Evolutionary conservation across 768 basidiomycete genomes (phyloP).

Genomic region (Auricularia sp.): DNA sequence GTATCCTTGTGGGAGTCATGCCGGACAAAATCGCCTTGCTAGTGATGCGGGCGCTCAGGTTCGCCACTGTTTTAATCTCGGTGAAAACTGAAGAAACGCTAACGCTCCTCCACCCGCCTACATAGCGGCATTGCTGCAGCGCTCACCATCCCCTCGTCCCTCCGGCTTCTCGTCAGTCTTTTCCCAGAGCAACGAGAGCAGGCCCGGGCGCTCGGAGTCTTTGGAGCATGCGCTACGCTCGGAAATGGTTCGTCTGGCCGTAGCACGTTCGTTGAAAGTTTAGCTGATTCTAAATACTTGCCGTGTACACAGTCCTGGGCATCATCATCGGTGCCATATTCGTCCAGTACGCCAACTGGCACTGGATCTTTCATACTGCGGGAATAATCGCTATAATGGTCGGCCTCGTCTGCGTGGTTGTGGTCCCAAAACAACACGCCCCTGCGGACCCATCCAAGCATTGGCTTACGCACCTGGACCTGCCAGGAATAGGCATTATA

Average conservation of each 20-base stretch:
- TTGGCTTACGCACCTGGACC: conserved; percentile 24
- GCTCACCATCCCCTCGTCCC: conserved; percentile 40
- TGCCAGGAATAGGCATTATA: conserved; percentile 27
- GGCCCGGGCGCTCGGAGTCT: conserved; percentile 36
- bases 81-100: not conserved
- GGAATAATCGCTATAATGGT: conserved; percentile 29
- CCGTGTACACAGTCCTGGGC: conserved; percentile 24
- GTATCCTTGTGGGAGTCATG: conserved; percentile 36
- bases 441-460: not conserved
- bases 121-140: conserved; percentile 28
- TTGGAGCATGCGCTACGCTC: conserved; percentile 36
- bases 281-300: not conserved
- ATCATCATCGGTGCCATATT: conserved; percentile 35
- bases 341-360: conserved; percentile 30
- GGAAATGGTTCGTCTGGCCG: conserved; percentile 27
- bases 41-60: conserved; percentile 41
- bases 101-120: conserved; percentile 5
- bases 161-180: conserved; percentile 38
- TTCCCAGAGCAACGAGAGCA: conserved; percentile 39
- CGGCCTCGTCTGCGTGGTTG: conserved; percentile 20
- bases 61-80: conserved; percentile 4
- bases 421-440: conserved; percentile 23
- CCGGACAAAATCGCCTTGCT: conserved; percentile 36
- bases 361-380: conserved; percentile 42
- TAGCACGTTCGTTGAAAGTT: not conserved